Base-by-base conservation (phyloP, 441 rosid genomes). In the Biscutella auriculata region DNA sequence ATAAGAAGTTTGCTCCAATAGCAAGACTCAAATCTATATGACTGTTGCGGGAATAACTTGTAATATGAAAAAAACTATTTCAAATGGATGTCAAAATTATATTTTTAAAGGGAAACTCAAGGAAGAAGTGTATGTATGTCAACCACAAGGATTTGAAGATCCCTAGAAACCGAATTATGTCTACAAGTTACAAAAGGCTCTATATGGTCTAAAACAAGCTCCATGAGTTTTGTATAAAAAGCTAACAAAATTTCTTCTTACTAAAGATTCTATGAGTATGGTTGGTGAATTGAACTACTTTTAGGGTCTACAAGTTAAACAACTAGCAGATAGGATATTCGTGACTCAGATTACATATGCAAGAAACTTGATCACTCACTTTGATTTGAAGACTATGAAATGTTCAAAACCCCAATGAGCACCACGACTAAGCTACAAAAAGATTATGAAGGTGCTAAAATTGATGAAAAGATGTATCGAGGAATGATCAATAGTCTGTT, bases 291-390 rank as follows among this genome's bases (percentile, higher is more conserved):
- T 37, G 0, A 14, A 3, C 2, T 37, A 37, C 1, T 37, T 37
- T 3, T 2, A 13, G 0, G 19, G 42, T 0, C 1, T 37, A 5
- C 42, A 37, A 1, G 0, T 37, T 0, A 3, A 1, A 0, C 42
- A 37, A 14, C 1, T 19, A 0, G 5, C 6, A 0, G 42, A 14
- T 3, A 10, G 19, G 0, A 37, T 37, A 0, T 7, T 4, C 0
- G 8, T 37, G 0, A 13, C 42, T 0, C 42, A 37, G 1, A 7
- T 9, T 0, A 37, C 42, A 0, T 37, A 14, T 14, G 42, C 10
- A 0, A 4, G 8, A 6, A 14, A 0, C 1, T 12, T 37, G 0
- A 2, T 14, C 0, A 3, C 3, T 0, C 4, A 2, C 0, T 37
- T 37, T 7, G 42, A 8, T 0, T 3, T 37, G 9, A 3, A 8